Base-by-base conservation (phyloP, 768 basidiomycete species). In the Tricholoma sp. region DNA sequence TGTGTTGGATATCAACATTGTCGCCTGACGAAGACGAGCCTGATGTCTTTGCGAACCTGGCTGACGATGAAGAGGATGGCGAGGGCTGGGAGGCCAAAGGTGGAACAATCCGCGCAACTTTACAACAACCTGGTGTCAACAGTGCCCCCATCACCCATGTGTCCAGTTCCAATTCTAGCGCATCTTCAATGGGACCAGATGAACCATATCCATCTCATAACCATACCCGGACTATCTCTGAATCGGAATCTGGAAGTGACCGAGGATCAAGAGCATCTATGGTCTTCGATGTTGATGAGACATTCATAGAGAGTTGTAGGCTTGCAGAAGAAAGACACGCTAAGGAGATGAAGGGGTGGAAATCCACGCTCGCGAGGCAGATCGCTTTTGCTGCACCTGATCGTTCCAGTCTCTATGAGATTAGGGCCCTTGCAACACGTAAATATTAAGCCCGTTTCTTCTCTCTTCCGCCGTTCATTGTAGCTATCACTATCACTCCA, bases 1-100 rank as follows among this genome's bases (percentile, higher is more conserved):
- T 98, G 94, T 91, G 93, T 67, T 98, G 94, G 94, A 82, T 98
- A 72, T 91, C 91, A 56, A 85, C 85, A 58, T 71, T 92, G 39
- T 80, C 86, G 5, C 86, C 89, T 19, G 94, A 94, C 57, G 91
- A 96, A 66, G 92, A 95, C 39, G 94, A 98, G 67, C 91, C 91
- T 6, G 94, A 98, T 67, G 89, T 94, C n/a, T 96, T 97, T 69
- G 92, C 91, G 47, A 89, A 91, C 62, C 81, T 94, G 27, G 91
- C 88, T 2, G 94, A 96, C 61, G 95, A 96, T 63, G 94, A 95
- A 68, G 88, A 91, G 57, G 89, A 89, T 52, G 82, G 81, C 50
- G 82, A 82, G 54, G 77, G 71, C 19, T 89, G 86, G 83, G 88
- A 88, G 67, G 77, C 78, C 27, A 87, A 85, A 61, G 87, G 84